These are phyloP conservation scores for Leishmania turanica DNA, from an alignment of 208 protist species.

Conservation along the genomic window DNA sequence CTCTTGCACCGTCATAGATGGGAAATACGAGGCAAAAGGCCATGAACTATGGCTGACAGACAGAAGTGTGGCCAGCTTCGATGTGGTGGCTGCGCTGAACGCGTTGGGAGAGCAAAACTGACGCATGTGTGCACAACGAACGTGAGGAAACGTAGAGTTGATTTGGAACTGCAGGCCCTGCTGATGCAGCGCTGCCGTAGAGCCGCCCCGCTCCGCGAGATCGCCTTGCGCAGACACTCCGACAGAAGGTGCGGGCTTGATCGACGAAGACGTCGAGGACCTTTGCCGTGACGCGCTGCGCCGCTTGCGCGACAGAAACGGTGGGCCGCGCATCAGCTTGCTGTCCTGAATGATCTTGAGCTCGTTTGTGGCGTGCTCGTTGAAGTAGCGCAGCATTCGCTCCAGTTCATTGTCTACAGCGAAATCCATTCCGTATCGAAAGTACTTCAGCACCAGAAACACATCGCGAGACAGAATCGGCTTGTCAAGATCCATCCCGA, in stretches of 20 bases:
- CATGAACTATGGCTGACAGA: conserved; percentile 26
- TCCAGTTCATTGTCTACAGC: conserved; percentile 90
- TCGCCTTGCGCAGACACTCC: background rate
- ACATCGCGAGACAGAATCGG: conserved; percentile 89
- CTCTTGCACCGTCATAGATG: conserved; percentile 1
- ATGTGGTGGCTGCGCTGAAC: background rate
- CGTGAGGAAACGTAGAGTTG: conserved; percentile 48
- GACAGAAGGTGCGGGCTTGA: background rate
- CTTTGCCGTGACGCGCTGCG: conserved; percentile 8
- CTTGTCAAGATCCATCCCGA: conserved; percentile 90
- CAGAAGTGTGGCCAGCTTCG: conserved; percentile 17
- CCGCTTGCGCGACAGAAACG: conserved; percentile 54
- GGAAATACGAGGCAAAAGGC: conserved; percentile 29
- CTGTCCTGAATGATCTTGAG: conserved; percentile 90
- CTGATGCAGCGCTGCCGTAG: conserved; percentile 5
- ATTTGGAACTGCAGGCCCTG: conserved; percentile 39
- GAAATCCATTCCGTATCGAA: conserved; percentile 85
- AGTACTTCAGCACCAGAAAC: conserved; percentile 89
- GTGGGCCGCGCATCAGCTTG: conserved; percentile 87
- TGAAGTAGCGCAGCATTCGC: conserved; percentile 90
- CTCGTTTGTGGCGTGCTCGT: conserved; percentile 88
- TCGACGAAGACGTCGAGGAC: background rate
- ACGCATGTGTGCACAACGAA: conserved; percentile 51
- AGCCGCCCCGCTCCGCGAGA: background rate
- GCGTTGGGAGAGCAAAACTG: conserved; percentile 51